Percentiles rank a stretch among this genome's conserved stretches.
Evolutionary conservation across 495 filamentous ascomycete species (phyloP).

Genomic region (Venustampulla echinocandica): DNA sequence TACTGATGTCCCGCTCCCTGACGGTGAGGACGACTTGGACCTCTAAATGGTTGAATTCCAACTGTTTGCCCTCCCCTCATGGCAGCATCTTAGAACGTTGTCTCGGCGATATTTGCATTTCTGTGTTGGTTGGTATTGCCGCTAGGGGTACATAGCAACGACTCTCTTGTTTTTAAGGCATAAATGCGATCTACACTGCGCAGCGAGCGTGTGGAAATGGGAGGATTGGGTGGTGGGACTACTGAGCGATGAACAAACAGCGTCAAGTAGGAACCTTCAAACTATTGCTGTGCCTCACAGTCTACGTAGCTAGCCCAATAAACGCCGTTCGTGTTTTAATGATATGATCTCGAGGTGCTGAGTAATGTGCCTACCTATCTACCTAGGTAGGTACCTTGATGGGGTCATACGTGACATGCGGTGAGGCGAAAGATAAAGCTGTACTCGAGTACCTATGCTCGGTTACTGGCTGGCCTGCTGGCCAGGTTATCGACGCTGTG

Average conservation of each 20-base stretch:
- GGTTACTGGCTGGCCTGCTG: too few relatives aligned
- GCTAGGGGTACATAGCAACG: constrained; percentile 18
- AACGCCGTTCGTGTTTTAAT: constrained; percentile 16
- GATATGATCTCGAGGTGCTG: too few relatives aligned
- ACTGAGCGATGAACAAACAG: constrained; percentile 17
- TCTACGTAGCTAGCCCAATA: constrained; percentile 21
- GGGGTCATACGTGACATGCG: too few relatives aligned
- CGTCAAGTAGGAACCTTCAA: constrained; percentile 13
- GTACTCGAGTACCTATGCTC: too few relatives aligned
- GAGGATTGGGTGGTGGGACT: constrained; percentile 12
- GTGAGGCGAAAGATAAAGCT: too few relatives aligned
- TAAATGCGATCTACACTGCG: constrained; percentile 12
- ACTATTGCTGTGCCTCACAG: constrained; percentile 13
- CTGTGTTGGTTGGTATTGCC: constrained; percentile 18
- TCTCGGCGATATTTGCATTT: constrained; percentile 23
- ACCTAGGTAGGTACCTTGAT: too few relatives aligned
- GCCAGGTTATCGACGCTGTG: too few relatives aligned
- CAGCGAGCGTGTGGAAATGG: constrained; percentile 10
- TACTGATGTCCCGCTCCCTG: constrained; percentile 76
- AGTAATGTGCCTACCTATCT: too few relatives aligned
- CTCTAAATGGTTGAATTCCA: constrained; percentile 28
- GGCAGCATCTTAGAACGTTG: constrained; percentile 23
- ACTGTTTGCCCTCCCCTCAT: constrained; percentile 7
- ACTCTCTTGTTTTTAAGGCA: constrained; percentile 14
- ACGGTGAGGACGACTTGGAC: constrained; percentile 85